Base-by-base conservation (phyloP, 306 rosid genomes). In the Lithocarpus polystachyus region DNA sequence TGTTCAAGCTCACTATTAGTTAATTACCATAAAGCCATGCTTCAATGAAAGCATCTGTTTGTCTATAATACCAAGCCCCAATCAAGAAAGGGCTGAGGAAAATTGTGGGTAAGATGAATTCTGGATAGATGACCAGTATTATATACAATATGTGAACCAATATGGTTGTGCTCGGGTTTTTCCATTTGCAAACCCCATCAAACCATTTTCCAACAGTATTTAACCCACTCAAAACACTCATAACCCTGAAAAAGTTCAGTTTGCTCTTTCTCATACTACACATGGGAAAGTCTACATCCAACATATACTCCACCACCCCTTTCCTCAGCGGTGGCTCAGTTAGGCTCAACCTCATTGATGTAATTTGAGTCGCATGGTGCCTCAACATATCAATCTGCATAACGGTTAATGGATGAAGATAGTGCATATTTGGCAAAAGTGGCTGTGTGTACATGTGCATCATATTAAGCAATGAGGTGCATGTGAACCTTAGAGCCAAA, bases 191-290 rank as follows among this genome's bases (percentile, higher is more conserved):
- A 31, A 82, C 57, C 33, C 73, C 7, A 5, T 82, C 77, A 53
- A 68, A 80, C 60, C 65, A 40, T 51, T 76, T 40, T 67, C 6
- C 45, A 18, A 80, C 2, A n/a, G 73, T 57, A 31, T 26, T 1
- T 20, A 80, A 17, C 17, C 68, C 54, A n/a, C 62, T 71, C 10
- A 84, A 68, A 6, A 86, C 59, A 15, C 15, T 20, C 15, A 56
- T 12, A 28, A 86, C 54, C 87, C 90, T 82, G n/a, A n/a, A 67
- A 2, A 80, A 62, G 56, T 84, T 85, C 2, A 80, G 82, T 77
- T 26, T 78, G 71, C 76, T 75, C 82, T 82, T 86, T 31, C 87
- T 57, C 55, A 72, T 11, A 74, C 89, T 86, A 89, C 2, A 9
- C 1, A 4, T 23, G 71, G 7, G 40, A 56, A 76, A 86, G 0